Evolutionary conservation across 1,139 yeast species (phyloP), one percentile per base, ranked within the genome.

Genomic region (Protomyces pachydermus): DNA sequence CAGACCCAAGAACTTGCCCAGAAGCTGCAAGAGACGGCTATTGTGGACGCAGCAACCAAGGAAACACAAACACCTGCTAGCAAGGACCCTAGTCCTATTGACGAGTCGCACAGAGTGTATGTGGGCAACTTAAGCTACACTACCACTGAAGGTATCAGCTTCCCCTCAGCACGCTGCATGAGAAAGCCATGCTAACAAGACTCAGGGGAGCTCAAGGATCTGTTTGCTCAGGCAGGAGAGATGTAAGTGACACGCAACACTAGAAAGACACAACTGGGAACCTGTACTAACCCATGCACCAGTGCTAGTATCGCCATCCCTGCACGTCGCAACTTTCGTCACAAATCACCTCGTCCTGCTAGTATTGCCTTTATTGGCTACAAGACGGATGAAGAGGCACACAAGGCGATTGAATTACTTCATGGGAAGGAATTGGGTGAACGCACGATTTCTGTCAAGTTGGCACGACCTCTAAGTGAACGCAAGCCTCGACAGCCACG

Each of bases 281-380:
- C 32, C 32, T 3, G 34, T 18, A 39, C 52, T 32, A 37, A 42
- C 57, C 14, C 32, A 28, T 16, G n/a, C 3, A 18, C 10, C 34
- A 70, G 72, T 60, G 66, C 66, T 50, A 60, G 64, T 20, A 66
- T 70, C 35, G 48, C 67, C 16, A 60, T 69, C 16, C 70, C 68
- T 20, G 62, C 67, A 32, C 60, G 65, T 37, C 42, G 46, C 25
- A 58, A 50, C 35, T 46, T 53, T 50, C 61, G 62, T 10, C 45
- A 54, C 42, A 64, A 55, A 12, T 48, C 66, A 54, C 4, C 51
- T 20, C 52, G 48, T 14, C 61, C 65, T 6, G 46, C 84, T 65
- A 90, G 91, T 1, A 80, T 82, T 67, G 91, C 87, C 0, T 86
- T 84, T 73, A 88, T 82, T 34, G 88, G 83, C 64, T 83, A 86